Evolutionary conservation across 805 yeast species (phyloP).

Genomic region (Candida broadrunensis): DNA sequence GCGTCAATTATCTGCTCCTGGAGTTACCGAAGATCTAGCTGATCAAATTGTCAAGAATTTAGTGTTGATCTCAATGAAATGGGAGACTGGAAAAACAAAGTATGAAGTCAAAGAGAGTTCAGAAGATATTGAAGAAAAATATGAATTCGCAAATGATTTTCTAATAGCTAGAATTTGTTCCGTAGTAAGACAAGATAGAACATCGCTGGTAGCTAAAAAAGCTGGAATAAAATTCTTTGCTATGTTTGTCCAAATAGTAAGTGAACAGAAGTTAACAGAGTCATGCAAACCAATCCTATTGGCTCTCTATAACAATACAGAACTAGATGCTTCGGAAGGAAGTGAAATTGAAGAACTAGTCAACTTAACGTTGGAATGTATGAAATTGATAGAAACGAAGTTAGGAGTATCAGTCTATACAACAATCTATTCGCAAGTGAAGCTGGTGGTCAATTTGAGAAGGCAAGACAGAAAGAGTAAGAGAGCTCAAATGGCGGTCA

Average conservation of each 20-base stretch:
- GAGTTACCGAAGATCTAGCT: conserved; percentile 60
- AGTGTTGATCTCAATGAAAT: conserved; percentile 54
- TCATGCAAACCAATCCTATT: conserved; percentile 50
- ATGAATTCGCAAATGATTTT: conserved; percentile 51
- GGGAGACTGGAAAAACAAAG: conserved; percentile 49
- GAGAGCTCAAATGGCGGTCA: conserved; percentile 70
- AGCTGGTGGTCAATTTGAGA: conserved; percentile 53
- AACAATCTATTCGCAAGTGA: conserved; percentile 58
- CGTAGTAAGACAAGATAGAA: conserved; percentile 62
- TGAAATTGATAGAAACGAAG: conserved; percentile 62
- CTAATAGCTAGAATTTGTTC: conserved; percentile 60
- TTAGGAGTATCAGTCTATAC: conserved; percentile 73
- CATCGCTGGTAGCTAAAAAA: conserved; percentile 58
- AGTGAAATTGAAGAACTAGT: conserved; percentile 52
- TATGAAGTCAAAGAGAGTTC: conserved; percentile 19
- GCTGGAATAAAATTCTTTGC: conserved; percentile 71
- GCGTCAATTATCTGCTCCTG: conserved; percentile 82
- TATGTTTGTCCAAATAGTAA: conserved; percentile 52
- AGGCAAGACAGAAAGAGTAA: conserved; percentile 75
- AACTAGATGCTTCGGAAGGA: conserved; percentile 36
- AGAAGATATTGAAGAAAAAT: conserved; percentile 23
- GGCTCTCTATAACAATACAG: conserved; percentile 51
- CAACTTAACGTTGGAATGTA: conserved; percentile 59
- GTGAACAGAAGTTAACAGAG: conserved; percentile 35
- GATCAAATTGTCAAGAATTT: conserved; percentile 65